These are phyloP conservation scores for Flaveria bidentis DNA, from an alignment of 129 eudicot genomes.

Conservation along the genomic window DNA sequence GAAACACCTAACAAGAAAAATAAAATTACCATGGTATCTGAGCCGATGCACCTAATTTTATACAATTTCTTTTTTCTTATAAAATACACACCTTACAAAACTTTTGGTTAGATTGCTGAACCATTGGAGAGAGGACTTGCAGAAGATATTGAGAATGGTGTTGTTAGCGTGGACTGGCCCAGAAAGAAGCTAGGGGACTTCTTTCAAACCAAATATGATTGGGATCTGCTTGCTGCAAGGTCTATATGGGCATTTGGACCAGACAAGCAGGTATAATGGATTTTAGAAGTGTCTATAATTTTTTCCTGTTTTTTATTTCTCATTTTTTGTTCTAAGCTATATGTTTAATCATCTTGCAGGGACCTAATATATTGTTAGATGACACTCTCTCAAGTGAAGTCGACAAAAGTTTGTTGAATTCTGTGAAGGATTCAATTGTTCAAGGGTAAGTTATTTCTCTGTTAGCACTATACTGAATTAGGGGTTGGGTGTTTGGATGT, in stretches of 20 bases:
- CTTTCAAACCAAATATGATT: constrained; percentile 89
- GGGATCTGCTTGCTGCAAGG: constrained; percentile 99
- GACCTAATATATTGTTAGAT: constrained; percentile 89
- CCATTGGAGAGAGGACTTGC: constrained; percentile 99
- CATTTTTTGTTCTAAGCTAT: constrained; percentile 18
- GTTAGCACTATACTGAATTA: neutral
- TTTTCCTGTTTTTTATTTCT: neutral
- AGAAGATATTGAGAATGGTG: constrained; percentile 94
- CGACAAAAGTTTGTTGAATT: constrained; percentile 79
- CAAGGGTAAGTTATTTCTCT: constrained; percentile 67
- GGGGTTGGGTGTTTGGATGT: neutral
- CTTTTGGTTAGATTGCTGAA: constrained; percentile 76
- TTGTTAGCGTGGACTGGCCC: constrained; percentile 96
- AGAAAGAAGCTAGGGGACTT: constrained; percentile 89
- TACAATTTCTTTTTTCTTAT: neutral
- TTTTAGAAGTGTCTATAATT: neutral
- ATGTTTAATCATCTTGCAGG: constrained; percentile 44
- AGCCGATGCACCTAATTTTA: neutral
- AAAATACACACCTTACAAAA: neutral
- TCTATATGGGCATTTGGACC: constrained; percentile 99
- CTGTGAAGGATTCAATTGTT: constrained; percentile 98
- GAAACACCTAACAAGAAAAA: constrained; percentile 99
- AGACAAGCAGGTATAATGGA: constrained; percentile 72
- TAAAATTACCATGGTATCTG: constrained; percentile 90
- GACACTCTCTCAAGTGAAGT: constrained; percentile 98